Evolutionary conservation across 106 monocot genomes (phyloP).

Genomic region (Phalaenopsis equestris): DNA sequence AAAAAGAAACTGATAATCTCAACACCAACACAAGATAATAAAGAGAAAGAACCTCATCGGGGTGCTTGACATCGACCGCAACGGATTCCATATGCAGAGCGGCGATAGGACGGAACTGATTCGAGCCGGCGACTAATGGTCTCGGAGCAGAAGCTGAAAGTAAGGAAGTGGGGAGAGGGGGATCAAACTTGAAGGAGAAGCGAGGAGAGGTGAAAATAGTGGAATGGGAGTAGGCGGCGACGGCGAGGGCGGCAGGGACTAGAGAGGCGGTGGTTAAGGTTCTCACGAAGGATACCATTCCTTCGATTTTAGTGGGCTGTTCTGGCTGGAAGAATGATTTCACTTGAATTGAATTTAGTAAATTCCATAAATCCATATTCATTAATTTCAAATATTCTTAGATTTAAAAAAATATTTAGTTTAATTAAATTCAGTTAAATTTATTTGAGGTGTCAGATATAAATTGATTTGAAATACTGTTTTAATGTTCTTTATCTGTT

Average conservation of each 20-base stretch:
- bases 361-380: no score
- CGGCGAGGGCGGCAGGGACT: not conserved
- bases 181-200: not conserved
- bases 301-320: not conserved
- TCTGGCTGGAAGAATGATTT: no score
- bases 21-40: not conserved
- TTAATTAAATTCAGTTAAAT: no score
- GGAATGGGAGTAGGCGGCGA: constrained; percentile 2
- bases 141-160: not conserved
- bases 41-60: not conserved
- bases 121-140: not conserved
- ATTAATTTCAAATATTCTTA: no score
- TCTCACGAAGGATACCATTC: constrained; percentile 3
- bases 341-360: no score
- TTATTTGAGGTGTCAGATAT: no score
- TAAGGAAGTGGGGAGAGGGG: not conserved
- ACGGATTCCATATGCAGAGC: constrained; percentile 4
- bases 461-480: no score
- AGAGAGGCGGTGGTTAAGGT: constrained; percentile 5
- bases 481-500: no score
- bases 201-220: not conserved
- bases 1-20: not conserved
- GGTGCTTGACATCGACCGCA: not conserved
- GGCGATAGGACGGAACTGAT: not conserved
- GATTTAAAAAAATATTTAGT: no score